Percentiles rank a stretch among this genome's conserved stretches.
Conservation (phyloP, 78 protist genomes). For the Dictyostelium capitatum region DNA sequence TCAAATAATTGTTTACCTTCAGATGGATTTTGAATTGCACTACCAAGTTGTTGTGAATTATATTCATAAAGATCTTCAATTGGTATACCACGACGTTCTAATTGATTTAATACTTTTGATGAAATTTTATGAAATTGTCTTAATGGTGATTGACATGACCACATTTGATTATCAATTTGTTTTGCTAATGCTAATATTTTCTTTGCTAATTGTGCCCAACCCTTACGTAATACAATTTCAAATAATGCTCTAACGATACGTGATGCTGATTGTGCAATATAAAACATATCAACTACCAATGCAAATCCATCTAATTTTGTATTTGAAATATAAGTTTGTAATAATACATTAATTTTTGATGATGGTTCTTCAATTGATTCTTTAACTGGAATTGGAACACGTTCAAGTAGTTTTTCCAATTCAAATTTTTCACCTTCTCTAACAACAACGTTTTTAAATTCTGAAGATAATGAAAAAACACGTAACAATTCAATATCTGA, state of each 20-base stretch:
- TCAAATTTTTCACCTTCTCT: conserved; percentile 98
- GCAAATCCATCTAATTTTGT: conserved; percentile 97
- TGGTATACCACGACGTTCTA: conserved; percentile 92
- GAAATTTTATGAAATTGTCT: conserved; percentile 95
- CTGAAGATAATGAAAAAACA: conserved; percentile 90
- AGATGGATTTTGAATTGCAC: conserved; percentile 86
- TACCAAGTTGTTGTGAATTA: conserved; percentile 90
- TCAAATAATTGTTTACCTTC: conserved; percentile 92
- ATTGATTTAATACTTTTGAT: conserved; percentile 85
- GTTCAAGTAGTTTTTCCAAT: conserved; percentile 93
- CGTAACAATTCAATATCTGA: conserved; percentile 96
- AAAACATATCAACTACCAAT: conserved; percentile 98
- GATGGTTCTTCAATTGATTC: conserved; percentile 82
- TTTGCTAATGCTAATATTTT: conserved; percentile 90
- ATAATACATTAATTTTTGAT: conserved; percentile 95
- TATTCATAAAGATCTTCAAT: conserved; percentile 95
- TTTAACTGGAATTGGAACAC: conserved; percentile 94
- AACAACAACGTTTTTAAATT: conserved; percentile 95
- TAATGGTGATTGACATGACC: conserved; percentile 98
- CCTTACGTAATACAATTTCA: conserved; percentile 94
- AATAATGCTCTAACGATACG: conserved; percentile 97
- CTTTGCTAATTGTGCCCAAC: conserved; percentile 97
- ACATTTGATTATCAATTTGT: conserved; percentile 95
- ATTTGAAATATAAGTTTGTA: conserved; percentile 98
- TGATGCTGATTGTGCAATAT: conserved; percentile 98